Percentiles rank a stretch among this genome's conserved stretches.
Conservation (phyloP, 768 basidiomycete species). For the Boletus vermiculosoides region DNA sequence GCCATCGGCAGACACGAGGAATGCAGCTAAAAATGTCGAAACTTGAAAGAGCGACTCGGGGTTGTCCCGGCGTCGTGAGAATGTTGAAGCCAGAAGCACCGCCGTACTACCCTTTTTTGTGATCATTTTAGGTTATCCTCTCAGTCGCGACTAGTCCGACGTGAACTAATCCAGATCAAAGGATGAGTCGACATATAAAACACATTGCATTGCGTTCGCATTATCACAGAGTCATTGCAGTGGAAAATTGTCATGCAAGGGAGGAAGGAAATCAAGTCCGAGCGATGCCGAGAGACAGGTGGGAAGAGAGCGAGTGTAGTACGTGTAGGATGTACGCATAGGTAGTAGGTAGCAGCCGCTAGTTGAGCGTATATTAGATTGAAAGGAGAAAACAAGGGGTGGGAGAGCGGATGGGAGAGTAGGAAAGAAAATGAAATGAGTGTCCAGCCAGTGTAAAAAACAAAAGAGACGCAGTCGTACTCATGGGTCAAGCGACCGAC, state of each 20-base stretch:
- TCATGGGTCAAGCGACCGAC: background rate
- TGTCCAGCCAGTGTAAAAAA: conserved; percentile 11
- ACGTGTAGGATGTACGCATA: background rate
- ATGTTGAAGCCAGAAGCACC: background rate
- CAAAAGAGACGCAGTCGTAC: background rate
- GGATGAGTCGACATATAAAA: background rate
- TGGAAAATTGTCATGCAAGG: background rate
- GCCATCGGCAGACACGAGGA: background rate
- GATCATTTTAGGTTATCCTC: background rate
- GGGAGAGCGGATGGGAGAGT: background rate
- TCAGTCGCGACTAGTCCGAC: too few relatives aligned
- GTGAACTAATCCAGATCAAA: too few relatives aligned
- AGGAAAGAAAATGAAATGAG: conserved; percentile 1
- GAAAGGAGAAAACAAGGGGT: background rate
- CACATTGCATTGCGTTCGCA: conserved; percentile 7
- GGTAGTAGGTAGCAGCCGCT: background rate
- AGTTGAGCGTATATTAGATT: background rate
- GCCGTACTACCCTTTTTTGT: background rate
- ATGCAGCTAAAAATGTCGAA: background rate
- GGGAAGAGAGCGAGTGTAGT: background rate
- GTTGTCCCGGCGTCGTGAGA: background rate
- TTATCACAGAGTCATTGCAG: conserved; percentile 1
- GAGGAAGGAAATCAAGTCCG: background rate
- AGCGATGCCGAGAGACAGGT: conserved; percentile 4
- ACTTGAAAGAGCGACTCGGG: background rate